Evolutionary conservation across 2,329 filamentous ascomycete genomes (phyloP), one percentile per base, ranked within the genome.

Genomic region (Stachybotrys chlorohalonatus): DNA sequence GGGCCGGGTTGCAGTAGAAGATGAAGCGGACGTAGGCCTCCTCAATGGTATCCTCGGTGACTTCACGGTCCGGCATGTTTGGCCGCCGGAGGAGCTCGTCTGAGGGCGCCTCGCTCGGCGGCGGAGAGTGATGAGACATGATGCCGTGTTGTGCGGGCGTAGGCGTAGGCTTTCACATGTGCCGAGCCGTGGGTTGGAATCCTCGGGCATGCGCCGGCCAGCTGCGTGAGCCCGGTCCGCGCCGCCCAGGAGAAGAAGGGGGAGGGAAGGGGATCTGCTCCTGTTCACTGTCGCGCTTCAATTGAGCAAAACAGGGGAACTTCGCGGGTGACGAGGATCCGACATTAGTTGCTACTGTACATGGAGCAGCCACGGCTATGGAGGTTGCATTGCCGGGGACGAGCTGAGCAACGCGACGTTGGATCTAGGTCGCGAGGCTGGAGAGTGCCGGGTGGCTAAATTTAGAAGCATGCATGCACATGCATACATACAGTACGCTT

Each of bases 1-100:
- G 85, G 48, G 82, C 85, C 6, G 92, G 92, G 68, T 96, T 96
- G 76, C 92, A 96, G 70, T 91, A 90, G 55, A 96, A 78, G 63
- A 96, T 88, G 68, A 96, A 96, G 60, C 77, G 71, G 56, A 92
- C 85, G 67, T 92, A 96, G 52, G 89, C 86, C 67, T 93, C 84
- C 64, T 92, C 89, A 59, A 96, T 85, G 11, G 80, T 87, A 2
- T 81, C 80, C 62, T 83, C 80, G 3, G 82, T 85, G 32, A 95
- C 84, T 57, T 84, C 75, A 58, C 80, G 82, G 54, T 84, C 76
- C 7, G 92, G 92, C 51, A 93, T 70, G 17, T 70, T 57, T 45
- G 63, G 63, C 31, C 60, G 61, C 42, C 56, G 54, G 47, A 56
- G 53, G 51, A 59, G 55, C 49, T 56, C 60, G 32, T 13, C 17